phyloP scores from a whole-genome alignment of 768 basidiomycete genomes.

The Leccinellum albellum region DNA sequence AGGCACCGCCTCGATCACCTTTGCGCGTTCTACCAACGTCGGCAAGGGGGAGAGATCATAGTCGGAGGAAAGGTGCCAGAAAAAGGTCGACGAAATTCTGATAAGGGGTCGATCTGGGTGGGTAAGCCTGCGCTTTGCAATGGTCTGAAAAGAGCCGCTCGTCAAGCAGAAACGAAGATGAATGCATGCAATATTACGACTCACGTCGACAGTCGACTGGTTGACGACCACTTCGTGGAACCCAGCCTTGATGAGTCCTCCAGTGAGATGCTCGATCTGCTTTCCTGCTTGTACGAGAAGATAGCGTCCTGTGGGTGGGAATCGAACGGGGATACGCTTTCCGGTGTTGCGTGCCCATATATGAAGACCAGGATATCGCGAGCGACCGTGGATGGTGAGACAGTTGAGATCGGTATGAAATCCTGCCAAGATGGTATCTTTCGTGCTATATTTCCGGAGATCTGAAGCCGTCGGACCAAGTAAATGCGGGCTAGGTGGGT shows the following conservation, averaged over 20 bases:
- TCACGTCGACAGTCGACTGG: conserved; percentile 66
- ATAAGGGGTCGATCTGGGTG: conserved; percentile 79
- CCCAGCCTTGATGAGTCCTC: conserved; percentile 86
- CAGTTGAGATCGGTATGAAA: conserved; percentile 96
- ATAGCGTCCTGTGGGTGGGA: conserved; percentile 75
- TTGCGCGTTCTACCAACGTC: conserved; percentile 46
- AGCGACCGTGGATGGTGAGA: conserved; percentile 86
- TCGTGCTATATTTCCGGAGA: conserved; percentile 69
- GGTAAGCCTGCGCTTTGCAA: conserved; percentile 54
- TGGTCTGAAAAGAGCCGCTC: conserved; percentile 41
- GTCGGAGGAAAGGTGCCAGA: conserved; percentile 91
- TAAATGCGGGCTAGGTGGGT: conserved; percentile 62
- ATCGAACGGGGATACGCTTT: conserved; percentile 81
- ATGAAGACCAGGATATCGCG: conserved; percentile 81
- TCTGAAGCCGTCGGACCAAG: conserved; percentile 95
- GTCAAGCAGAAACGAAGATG: not conserved
- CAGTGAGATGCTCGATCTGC: conserved; percentile 85
- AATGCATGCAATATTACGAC: conserved; percentile 12
- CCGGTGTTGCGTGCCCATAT: conserved; percentile 96
- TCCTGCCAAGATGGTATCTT: conserved; percentile 85
- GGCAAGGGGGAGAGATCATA: conserved; percentile 69
- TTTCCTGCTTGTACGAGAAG: conserved; percentile 94
- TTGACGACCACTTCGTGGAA: conserved; percentile 95
- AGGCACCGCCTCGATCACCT: conserved; percentile 38
- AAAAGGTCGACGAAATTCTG: conserved; percentile 95